Conservation (phyloP, 805 yeast genomes). For the Metschnikowia cubensis region DNA sequence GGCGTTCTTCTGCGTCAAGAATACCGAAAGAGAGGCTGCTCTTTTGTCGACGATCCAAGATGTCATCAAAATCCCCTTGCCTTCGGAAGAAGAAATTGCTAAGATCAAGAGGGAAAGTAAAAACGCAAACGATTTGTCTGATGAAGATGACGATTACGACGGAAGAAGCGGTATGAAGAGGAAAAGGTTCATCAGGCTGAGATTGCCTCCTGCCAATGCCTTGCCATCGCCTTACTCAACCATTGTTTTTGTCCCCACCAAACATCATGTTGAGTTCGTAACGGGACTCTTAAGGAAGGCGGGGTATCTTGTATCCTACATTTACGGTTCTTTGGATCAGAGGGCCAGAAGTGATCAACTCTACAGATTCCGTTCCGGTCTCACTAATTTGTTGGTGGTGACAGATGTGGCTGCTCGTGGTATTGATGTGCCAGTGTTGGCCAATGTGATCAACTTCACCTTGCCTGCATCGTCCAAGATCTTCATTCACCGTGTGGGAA, state of each 20-base stretch:
- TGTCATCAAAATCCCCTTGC: conserved; percentile 78
- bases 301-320: conserved; percentile 84
- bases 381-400: conserved; percentile 84
- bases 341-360: conserved; percentile 89
- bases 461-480: conserved; percentile 90
- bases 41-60: conserved; percentile 73
- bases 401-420: conserved; percentile 99
- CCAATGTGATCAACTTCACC: conserved; percentile 89
- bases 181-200: conserved; percentile 46
- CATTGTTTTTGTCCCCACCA: conserved; percentile 91
- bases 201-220: conserved; percentile 74
- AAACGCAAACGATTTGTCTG: conserved; percentile 43
- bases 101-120: conserved; percentile 51
- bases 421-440: conserved; percentile 94
- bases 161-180: conserved; percentile 27
- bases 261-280: conserved; percentile 95
- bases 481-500: conserved; percentile 95
- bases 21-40: conserved; percentile 86
- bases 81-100: conserved; percentile 63
- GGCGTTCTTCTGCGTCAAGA: conserved; percentile 79
- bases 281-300: conserved; percentile 63
- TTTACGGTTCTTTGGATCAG: conserved; percentile 94
- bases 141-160: conserved; percentile 29
- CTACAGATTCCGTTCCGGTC: conserved; percentile 77
- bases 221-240: conserved; percentile 85